Evolutionary conservation across 1,284 basidiomycete genomes (phyloP).

Genomic region (Gastroboletus turbinatus): DNA sequence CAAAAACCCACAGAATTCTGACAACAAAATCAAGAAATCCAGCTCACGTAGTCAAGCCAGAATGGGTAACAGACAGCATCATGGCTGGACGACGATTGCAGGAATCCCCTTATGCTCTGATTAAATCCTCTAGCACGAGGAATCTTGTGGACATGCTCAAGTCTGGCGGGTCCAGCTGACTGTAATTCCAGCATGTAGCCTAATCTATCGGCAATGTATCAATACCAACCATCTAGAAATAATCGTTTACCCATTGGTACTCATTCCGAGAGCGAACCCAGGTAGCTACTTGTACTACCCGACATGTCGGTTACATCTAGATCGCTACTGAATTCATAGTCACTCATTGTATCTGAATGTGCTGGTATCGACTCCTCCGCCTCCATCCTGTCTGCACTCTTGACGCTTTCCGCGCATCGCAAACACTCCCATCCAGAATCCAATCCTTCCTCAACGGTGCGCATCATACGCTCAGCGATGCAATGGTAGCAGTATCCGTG

Average conservation of each 20-base stretch:
- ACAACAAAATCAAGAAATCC: slow-evolving; percentile 46
- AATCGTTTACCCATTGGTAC: background rate
- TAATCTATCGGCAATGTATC: slow-evolving; percentile 12
- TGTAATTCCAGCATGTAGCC: slow-evolving; percentile 5
- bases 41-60: slow-evolving; percentile 62
- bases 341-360: slow-evolving; percentile 39
- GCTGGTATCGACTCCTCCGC: slow-evolving; percentile 21
- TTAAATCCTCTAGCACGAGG: slow-evolving; percentile 33
- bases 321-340: slow-evolving; percentile 61
- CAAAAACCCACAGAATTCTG: slow-evolving; percentile 62
- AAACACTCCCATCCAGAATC: slow-evolving; percentile 78
- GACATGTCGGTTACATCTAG: slow-evolving; percentile 38
- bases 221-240: slow-evolving; percentile 1
- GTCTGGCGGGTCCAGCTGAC: slow-evolving; percentile 16
- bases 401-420: slow-evolving; percentile 65
- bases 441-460: slow-evolving; percentile 61
- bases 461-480: slow-evolving; percentile 77
- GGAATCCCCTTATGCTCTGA: slow-evolving; percentile 55
- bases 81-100: slow-evolving; percentile 51
- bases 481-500: slow-evolving; percentile 90
- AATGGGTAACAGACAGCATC: slow-evolving; percentile 71
- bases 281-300: slow-evolving; percentile 33
- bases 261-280: slow-evolving; percentile 32
- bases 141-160: slow-evolving; percentile 31
- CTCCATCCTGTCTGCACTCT: slow-evolving; percentile 51